Conservation (phyloP, 2,329 filamentous ascomycete genomes). For the Penicillium glabrum region DNA sequence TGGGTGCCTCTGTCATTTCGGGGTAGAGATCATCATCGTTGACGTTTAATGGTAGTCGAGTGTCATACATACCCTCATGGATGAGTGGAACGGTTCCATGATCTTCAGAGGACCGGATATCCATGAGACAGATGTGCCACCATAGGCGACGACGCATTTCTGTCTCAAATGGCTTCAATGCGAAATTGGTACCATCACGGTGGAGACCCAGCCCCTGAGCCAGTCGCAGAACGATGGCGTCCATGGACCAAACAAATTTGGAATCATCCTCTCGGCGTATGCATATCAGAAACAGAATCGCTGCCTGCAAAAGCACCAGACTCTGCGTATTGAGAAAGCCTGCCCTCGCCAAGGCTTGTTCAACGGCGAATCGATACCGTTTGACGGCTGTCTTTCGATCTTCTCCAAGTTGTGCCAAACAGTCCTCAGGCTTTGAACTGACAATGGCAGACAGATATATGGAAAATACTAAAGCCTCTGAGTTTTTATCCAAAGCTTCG, state of each 20-base stretch:
- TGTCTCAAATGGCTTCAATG: constrained; percentile 49
- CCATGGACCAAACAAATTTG: constrained; percentile 46
- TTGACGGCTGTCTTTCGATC: constrained; percentile 50
- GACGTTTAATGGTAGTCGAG: constrained; percentile 51
- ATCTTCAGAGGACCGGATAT: constrained; percentile 51
- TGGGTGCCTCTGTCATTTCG: constrained; percentile 49
- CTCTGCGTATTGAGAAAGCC: constrained; percentile 64
- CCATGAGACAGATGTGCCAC: constrained; percentile 52
- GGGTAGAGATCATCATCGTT: constrained; percentile 54
- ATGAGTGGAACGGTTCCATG: constrained; percentile 50
- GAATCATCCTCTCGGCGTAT: constrained; percentile 42
- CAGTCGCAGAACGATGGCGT: constrained; percentile 42
- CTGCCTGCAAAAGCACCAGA: constrained; percentile 61
- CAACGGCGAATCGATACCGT: constrained; percentile 62
- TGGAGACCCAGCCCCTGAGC: constrained; percentile 51
- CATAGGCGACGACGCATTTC: constrained; percentile 55
- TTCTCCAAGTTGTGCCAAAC: constrained; percentile 49
- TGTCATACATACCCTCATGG: constrained; percentile 47
- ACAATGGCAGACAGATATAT: constrained; percentile 60
- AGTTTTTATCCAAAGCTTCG: constrained; percentile 52
- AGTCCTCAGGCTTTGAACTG: constrained; percentile 43
- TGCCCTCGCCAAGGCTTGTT: constrained; percentile 64
- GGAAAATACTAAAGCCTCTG: constrained; percentile 60
- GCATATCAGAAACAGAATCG: constrained; percentile 61
- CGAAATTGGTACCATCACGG: constrained; percentile 51